Percentiles rank a stretch among this genome's conserved stretches.
These are phyloP conservation scores for Russula foetens DNA, from an alignment of 768 basidiomycete species.

Conservation along the genomic window DNA sequence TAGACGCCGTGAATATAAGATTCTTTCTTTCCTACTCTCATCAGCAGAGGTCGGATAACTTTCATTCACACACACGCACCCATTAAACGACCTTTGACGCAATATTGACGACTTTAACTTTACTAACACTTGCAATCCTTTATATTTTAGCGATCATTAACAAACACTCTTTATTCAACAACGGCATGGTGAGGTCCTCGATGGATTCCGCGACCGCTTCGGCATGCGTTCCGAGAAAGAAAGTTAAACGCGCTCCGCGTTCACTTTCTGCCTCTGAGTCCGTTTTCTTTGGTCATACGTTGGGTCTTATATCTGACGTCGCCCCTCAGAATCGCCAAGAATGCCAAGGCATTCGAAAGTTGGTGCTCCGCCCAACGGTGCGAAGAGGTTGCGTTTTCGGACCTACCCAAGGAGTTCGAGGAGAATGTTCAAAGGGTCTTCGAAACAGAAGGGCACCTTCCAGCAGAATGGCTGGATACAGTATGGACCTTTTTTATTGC, in stretches of 20 bases:
- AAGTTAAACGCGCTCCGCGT: not conserved
- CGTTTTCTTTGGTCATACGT: not conserved
- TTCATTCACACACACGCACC: not conserved
- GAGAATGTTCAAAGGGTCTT: constrained; percentile 34
- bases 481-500: constrained; percentile 23
- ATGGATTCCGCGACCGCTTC: constrained; percentile 11
- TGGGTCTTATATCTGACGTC: not conserved
- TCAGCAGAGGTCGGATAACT: constrained; percentile 1
- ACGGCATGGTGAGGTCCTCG: constrained; percentile 2
- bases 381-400: constrained; percentile 40
- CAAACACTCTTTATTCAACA: not conserved
- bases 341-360: constrained; percentile 40
- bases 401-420: constrained; percentile 36
- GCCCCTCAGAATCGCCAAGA: constrained; percentile 38
- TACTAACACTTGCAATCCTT: constrained; percentile 1
- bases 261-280: constrained; percentile 13
- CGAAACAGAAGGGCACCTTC: constrained; percentile 29
- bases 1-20: not conserved
- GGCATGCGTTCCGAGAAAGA: not conserved
- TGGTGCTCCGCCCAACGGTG: constrained; percentile 43
- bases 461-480: constrained; percentile 36
- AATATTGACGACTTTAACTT: not conserved
- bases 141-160: constrained; percentile 10
- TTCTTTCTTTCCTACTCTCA: constrained; percentile 5
- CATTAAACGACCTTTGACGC: not conserved